Percentiles rank a stretch among this genome's conserved stretches.
These are phyloP conservation scores for Alternaria incomplexa DNA, from an alignment of 2,329 filamentous ascomycete genomes.

Conservation along the genomic window DNA sequence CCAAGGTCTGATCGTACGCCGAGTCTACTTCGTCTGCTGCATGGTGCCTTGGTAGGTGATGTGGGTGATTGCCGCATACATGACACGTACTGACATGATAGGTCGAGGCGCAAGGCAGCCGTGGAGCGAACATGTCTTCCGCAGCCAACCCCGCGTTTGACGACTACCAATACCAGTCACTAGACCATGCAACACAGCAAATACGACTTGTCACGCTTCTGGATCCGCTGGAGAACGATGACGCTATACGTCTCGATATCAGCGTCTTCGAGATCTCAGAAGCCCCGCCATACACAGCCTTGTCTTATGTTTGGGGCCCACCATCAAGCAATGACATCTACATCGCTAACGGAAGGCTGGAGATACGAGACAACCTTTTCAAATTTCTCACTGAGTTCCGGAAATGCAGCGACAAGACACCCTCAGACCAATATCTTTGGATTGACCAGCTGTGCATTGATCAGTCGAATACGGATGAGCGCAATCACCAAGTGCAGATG, in stretches of 20 bases:
- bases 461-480: background rate
- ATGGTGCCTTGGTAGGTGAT: background rate
- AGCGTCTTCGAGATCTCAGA: background rate
- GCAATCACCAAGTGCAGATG: background rate
- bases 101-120: background rate
- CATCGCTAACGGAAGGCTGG: background rate
- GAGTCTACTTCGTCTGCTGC: background rate
- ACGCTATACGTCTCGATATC: background rate
- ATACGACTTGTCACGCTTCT: background rate
- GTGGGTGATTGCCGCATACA: background rate
- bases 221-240: background rate
- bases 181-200: background rate
- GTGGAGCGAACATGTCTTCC: background rate
- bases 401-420: background rate
- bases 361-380: background rate
- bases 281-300: background rate
- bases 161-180: background rate
- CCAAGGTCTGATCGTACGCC: background rate
- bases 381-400: background rate
- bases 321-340: background rate
- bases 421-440: accelerated
- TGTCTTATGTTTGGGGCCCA: background rate
- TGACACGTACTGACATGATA: background rate
- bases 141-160: background rate
- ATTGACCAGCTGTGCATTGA: background rate